A percentile compares a stretch with the other conserved stretches of the same genome.
phyloP scores from a whole-genome alignment of 2,329 filamentous ascomycete species.

The Penicillium sp. region DNA sequence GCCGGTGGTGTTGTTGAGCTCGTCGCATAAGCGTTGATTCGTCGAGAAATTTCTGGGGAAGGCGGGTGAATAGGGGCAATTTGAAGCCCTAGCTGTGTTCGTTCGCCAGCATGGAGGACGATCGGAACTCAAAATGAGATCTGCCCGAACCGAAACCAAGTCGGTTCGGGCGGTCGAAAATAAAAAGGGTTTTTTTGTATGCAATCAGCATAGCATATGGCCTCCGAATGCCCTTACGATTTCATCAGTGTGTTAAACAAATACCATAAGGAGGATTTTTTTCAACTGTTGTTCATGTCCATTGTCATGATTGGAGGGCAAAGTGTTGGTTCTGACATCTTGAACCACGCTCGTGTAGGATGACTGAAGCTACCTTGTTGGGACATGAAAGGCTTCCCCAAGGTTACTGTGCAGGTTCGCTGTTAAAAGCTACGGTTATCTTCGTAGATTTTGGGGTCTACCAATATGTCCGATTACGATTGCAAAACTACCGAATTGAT shows the following conservation, averaged over 20 bases:
- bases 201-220: slow-evolving; percentile 37
- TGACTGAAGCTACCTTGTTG: not conserved
- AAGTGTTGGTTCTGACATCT: not conserved
- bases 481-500: not conserved
- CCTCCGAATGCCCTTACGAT: slow-evolving; percentile 41
- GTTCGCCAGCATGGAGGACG: slow-evolving; percentile 27
- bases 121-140: slow-evolving; percentile 34
- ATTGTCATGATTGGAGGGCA: not conserved
- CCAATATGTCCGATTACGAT: no score
- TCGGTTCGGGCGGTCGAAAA: slow-evolving; percentile 36
- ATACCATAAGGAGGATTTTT: slow-evolving; percentile 38
- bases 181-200: slow-evolving; percentile 38
- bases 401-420: not conserved
- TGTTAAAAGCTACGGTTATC: not conserved
- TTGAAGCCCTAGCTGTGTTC: slow-evolving; percentile 31
- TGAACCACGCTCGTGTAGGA: slow-evolving; percentile 2
- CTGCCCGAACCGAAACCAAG: slow-evolving; percentile 29
- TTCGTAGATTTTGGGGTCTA: not conserved
- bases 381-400: not conserved
- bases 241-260: slow-evolving; percentile 38
- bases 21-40: slow-evolving; percentile 68
- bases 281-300: slow-evolving; percentile 10
- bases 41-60: slow-evolving; percentile 29
- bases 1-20: slow-evolving; percentile 95
- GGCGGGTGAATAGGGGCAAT: slow-evolving; percentile 30